Evolutionary conservation across 1,284 basidiomycete species (phyloP), one percentile per base, ranked within the genome.

Genomic region (Peniophora sp.): DNA sequence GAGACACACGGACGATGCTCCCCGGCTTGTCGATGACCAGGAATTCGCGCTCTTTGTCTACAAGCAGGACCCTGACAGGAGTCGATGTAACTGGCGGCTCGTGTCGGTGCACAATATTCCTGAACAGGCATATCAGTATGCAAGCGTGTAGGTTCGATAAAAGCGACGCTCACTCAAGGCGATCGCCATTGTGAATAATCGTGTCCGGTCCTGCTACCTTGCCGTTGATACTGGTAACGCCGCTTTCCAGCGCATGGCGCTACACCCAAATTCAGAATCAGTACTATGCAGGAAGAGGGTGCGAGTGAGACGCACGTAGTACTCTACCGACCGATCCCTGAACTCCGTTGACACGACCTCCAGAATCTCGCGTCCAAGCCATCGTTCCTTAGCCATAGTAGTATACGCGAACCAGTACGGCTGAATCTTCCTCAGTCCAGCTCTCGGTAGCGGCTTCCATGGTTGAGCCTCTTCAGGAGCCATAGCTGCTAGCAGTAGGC

Each of bases 11-110:
- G 66, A 89, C 90, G 63, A 97, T 90, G 62, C 88, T 91, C 15
- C 93, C 94, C 3, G 94, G 94, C 71, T 97, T 97, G 63, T 95
- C 88, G 24, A 99, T 88, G 12, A 98, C 90, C 24, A 98, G 79
- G 55, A 97, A 89, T 54, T 89, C 80, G 35, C 85, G 79, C 55
- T 89, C 83, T 15, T 75, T 74, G 65, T 97, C 91, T 44, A 87
- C 79, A 18, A 83, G 70, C 6, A 97, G 72, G 44, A 99, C 79
- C 55, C 85, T 80, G 48, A 99, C 84, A 0, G 92, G 90, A 10
- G 80, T 90, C 5, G 89, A 85, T 1, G 93, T 89, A 2, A 99
- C 87, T 0, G 97, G 93, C 3, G 97, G 96, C 67, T 99, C 97
- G 64, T 99, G 97, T 15, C 92, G 76, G 67, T 97, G 95, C 2